phyloP scores from a whole-genome alignment of 177 flowering plant species.

The Vitis hybrid region DNA sequence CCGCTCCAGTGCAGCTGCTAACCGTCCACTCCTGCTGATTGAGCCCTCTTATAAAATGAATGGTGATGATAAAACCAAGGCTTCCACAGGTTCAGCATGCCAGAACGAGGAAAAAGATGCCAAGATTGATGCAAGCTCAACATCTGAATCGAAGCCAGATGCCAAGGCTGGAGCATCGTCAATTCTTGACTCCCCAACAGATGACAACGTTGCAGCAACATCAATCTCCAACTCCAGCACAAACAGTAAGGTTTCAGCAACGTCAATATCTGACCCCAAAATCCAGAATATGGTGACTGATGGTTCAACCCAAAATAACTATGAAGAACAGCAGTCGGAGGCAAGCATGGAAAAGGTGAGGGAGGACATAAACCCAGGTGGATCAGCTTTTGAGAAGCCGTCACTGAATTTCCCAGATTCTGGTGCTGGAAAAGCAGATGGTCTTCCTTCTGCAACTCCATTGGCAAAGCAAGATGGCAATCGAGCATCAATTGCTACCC shows the following conservation, averaged over 20 bases:
- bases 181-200: conserved; percentile 9
- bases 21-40: conserved; percentile 37
- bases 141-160: no score
- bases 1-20: conserved; percentile 21
- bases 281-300: conserved; percentile 3
- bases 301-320: conserved; percentile 7
- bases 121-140: no score
- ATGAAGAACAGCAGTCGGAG: background rate
- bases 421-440: conserved; percentile 16
- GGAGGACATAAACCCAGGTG: background rate
- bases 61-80: conserved; percentile 34
- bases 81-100: conserved; percentile 21
- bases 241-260: conserved; percentile 3
- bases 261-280: conserved; percentile 4
- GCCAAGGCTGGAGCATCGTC: background rate
- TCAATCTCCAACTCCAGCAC: conserved; percentile 7
- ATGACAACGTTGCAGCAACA: conserved; percentile 8
- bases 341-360: conserved; percentile 1
- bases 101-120: background rate
- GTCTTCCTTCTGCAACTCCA: conserved; percentile 3
- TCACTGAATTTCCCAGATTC: conserved; percentile 11
- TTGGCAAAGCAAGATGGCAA: conserved; percentile 24
- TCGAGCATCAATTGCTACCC: conserved; percentile 23
- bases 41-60: conserved; percentile 43
- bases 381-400: conserved; percentile 4